Percentiles rank a stretch among this genome's conserved stretches.
These are phyloP conservation scores for Thinopyrum elongatum DNA, from an alignment of 176 grass and related monocot genomes.

Conservation along the genomic window DNA sequence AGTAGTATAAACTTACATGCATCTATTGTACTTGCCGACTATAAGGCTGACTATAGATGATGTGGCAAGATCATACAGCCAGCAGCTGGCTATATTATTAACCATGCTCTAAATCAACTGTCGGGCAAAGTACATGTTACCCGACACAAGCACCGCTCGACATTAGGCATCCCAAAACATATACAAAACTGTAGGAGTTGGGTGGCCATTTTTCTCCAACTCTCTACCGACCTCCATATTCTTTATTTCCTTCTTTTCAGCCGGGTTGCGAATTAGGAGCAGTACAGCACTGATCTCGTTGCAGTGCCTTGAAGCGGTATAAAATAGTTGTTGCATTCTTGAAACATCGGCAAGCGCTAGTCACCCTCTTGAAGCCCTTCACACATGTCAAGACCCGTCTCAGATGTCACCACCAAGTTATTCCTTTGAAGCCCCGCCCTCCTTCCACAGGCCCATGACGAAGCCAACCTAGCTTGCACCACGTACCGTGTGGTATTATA, in stretches of 20 bases:
- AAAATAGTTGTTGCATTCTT: conserved; percentile 40
- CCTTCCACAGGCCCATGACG: not conserved
- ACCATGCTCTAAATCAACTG: not conserved
- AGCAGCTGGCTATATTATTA: too few species aligned
- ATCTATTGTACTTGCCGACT: too few species aligned
- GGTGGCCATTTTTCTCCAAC: conserved; percentile 56
- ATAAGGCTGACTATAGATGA: too few species aligned
- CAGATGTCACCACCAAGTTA: conserved; percentile 3
- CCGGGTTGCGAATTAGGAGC: conserved; percentile 51
- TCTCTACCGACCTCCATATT: conserved; percentile 43
- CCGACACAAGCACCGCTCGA: not conserved
- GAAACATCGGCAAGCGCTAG: conserved; percentile 37
- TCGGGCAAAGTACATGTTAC: not conserved
- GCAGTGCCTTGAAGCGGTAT: not conserved
- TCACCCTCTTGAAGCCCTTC: not conserved
- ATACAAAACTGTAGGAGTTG: not conserved
- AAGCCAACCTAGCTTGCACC: conserved; percentile 4
- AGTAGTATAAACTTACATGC: too few species aligned
- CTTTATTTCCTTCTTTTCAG: conserved; percentile 13
- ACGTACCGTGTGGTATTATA: not conserved
- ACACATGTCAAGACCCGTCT: conserved; percentile 31
- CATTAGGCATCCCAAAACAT: not conserved
- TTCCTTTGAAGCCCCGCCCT: conserved; percentile 38
- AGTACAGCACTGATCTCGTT: conserved; percentile 54
- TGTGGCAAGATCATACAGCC: too few species aligned